Percentiles rank a stretch among this genome's conserved stretches.
phyloP scores from a whole-genome alignment of 2,329 filamentous ascomycete genomes.

The Epicoccum sorghinum region DNA sequence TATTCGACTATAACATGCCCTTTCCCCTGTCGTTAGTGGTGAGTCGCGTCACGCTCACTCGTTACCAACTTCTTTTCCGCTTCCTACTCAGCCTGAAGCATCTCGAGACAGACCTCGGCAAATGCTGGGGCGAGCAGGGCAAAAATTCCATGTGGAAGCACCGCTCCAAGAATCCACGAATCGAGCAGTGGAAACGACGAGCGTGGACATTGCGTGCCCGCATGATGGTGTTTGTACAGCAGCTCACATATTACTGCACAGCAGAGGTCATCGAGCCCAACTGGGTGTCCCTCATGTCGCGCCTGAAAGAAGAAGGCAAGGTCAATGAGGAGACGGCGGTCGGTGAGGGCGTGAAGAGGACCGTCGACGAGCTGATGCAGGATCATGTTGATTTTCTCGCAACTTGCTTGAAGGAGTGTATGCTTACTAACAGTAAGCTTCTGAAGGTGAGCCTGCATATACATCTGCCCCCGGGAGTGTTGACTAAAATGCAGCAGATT shows the following conservation, averaged over 20 bases:
- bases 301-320: conserved; percentile 65
- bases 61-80: conserved; percentile 94
- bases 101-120: conserved; percentile 83
- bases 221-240: conserved; percentile 97
- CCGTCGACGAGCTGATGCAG: conserved; percentile 97
- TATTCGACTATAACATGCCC: conserved; percentile 91
- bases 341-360: conserved; percentile 65
- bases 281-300: conserved; percentile 92
- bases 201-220: conserved; percentile 90
- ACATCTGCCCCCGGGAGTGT: too few relatives aligned
- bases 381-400: conserved; percentile 98
- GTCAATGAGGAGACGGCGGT: conserved; percentile 38
- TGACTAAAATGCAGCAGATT: conserved; percentile 64
- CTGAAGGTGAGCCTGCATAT: conserved; percentile 67
- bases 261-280: conserved; percentile 97
- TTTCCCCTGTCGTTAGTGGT: conserved; percentile 96
- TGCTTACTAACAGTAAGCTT: conserved; percentile 96
- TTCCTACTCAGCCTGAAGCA: conserved; percentile 90
- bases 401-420: conserved; percentile 97
- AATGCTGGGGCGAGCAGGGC: conserved; percentile 89
- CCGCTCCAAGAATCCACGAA: conserved; percentile 70
- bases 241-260: conserved; percentile 95
- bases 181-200: conserved; percentile 91
- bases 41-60: conserved; percentile 92
- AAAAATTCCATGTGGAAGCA: conserved; percentile 83